These are phyloP conservation scores for Thamnidium elegans DNA, from an alignment of 192 early-diverging fungal species.

Conservation along the genomic window DNA sequence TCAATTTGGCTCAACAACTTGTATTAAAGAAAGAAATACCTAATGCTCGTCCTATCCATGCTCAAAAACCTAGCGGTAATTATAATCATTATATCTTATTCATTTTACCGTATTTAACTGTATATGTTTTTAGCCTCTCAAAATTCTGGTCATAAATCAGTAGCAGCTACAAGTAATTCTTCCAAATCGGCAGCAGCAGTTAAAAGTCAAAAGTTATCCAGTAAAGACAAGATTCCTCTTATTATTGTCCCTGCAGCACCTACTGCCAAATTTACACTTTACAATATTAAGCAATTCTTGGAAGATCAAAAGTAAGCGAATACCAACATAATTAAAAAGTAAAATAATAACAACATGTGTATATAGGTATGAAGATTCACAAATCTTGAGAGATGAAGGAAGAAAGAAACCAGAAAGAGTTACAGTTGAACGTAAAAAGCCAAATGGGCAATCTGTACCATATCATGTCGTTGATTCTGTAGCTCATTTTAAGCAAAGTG, in stretches of 20 bases:
- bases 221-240: constrained; percentile 62
- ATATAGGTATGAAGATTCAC: constrained; percentile 59
- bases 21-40: constrained; percentile 4
- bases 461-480: constrained; percentile 85
- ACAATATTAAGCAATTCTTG: constrained; percentile 85
- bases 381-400: constrained; percentile 60
- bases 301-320: constrained; percentile 58
- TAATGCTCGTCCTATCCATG: background rate
- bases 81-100: background rate
- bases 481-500: constrained; percentile 65
- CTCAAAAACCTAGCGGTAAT: constrained; percentile 15
- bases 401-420: constrained; percentile 63
- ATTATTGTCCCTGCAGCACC: constrained; percentile 90
- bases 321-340: no score
- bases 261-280: constrained; percentile 81
- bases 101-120: background rate
- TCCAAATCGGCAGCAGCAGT: constrained; percentile 4
- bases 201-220: constrained; percentile 12
- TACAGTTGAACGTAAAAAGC: constrained; percentile 58
- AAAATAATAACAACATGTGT: background rate
- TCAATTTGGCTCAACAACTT: constrained; percentile 2
- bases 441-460: constrained; percentile 47
- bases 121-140: background rate
- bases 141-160: background rate
- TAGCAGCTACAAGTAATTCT: background rate